phyloP scores from a whole-genome alignment of 2,329 filamentous ascomycete genomes.

The Alternaria alternata region DNA sequence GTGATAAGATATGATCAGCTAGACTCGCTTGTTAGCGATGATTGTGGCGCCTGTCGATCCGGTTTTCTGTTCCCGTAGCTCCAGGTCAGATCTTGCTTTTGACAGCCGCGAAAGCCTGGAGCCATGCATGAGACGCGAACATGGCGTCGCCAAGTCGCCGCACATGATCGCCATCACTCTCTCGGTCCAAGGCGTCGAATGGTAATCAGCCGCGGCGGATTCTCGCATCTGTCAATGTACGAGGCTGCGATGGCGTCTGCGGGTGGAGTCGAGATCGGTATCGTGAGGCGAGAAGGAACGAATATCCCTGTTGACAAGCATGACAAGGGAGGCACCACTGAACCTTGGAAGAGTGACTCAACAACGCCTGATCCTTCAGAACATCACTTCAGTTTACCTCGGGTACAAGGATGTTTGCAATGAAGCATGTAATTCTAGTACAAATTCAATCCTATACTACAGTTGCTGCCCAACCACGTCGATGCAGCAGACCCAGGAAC shows the following conservation, averaged over 20 bases:
- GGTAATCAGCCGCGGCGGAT: background rate
- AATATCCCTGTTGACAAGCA: conserved; percentile 12
- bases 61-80: conserved; percentile 16
- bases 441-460: conserved; percentile 27
- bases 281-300: conserved; percentile 26
- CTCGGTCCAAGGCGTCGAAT: conserved; percentile 12
- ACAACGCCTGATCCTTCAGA: conserved; percentile 13
- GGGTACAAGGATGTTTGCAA: conserved; percentile 14
- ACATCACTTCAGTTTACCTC: conserved; percentile 4
- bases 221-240: conserved; percentile 14
- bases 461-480: conserved; percentile 34
- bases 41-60: conserved; percentile 19
- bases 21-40: conserved; percentile 9
- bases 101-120: conserved; percentile 8
- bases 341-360: conserved; percentile 12
- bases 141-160: conserved; percentile 10
- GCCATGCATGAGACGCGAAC: conserved; percentile 10
- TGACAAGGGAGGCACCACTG: conserved; percentile 2
- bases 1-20: conserved; percentile 20
- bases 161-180: conserved; percentile 12
- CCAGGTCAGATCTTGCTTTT: conserved; percentile 18
- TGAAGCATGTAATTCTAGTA: conserved; percentile 30
- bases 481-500: conserved; percentile 12
- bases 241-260: conserved; percentile 24
- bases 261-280: conserved; percentile 9